Evolutionary conservation across 2,329 filamentous ascomycete species (phyloP), one percentile per base, ranked within the genome.

Genomic region (Claviceps sp.): DNA sequence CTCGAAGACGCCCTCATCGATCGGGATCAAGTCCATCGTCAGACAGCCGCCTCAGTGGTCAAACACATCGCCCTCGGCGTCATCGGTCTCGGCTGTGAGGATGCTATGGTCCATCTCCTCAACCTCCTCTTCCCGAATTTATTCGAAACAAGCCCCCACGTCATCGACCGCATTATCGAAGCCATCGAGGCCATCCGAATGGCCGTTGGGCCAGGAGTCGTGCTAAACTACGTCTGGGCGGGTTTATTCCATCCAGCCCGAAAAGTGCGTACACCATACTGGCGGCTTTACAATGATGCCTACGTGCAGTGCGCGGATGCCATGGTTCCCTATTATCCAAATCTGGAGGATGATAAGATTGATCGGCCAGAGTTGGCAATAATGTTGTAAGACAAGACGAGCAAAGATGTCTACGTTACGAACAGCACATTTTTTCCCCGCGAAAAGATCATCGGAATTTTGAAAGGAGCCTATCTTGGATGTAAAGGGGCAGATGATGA

Each of bases 221-320:
- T 96, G 39, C 85, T 98, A 78, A 98, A 98, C 72, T 98, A 98
- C 67, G 85, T 97, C 55, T 97, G 90, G 90, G 91, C 93, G 0
- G 93, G 93, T 17, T 75, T 98, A 17, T 98, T 98, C 76, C 94
- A 98, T 65, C 91, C 93, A 0, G 93, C 93, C 3, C 80, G 93
- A 56, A 97, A 97, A 72, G 93, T 98, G 51, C 80, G 93, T 55
- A 84, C 82, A 57, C 93, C 94, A 19, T 98, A 97, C 72, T 98
- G 93, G 91, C 78, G 93, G 54, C 73, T 98, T 44, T 96, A 96
- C 72, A 98, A 98, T 62, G 89, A 96, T 67, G 89, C 90, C 3
- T 98, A 98, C 65, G 91, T 97, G 47, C 88, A 95, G 64, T 83
- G 80, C 37, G 91, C 91, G 17, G 93, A 98, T 68, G 82, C 89